Evolutionary conservation across 1,284 basidiomycete genomes (phyloP).

Genomic region (Psilocybe mexicana): DNA sequence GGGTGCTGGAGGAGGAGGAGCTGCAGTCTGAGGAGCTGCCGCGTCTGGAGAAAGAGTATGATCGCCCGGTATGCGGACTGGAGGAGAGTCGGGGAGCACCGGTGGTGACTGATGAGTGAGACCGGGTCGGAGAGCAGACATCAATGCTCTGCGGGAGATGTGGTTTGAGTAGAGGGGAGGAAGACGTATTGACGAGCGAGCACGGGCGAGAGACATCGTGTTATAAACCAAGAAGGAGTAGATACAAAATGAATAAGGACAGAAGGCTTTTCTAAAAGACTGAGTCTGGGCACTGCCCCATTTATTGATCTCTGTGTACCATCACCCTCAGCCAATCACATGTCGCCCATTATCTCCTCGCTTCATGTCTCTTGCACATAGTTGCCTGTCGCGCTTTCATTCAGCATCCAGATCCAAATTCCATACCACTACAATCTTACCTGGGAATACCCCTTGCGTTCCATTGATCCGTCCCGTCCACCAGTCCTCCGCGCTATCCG

Average conservation of each 20-base stretch:
- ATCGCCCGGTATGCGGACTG: conserved; percentile 46
- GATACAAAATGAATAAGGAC: not conserved
- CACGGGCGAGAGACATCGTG: conserved; percentile 32
- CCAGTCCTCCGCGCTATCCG: conserved; percentile 91
- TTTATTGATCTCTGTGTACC: conserved; percentile 22
- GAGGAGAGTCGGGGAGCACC: conserved; percentile 47
- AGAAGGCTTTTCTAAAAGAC: not conserved
- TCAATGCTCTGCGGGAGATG: conserved; percentile 51
- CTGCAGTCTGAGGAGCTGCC: conserved; percentile 67
- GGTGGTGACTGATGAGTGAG: conserved; percentile 28
- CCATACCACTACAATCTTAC: conserved; percentile 36
- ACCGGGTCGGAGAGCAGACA: conserved; percentile 51
- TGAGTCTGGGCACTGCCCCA: not conserved
- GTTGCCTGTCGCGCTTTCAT: conserved; percentile 38
- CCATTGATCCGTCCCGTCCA: conserved; percentile 94
- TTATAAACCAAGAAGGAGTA: conserved; percentile 6
- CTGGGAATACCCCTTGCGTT: conserved; percentile 90
- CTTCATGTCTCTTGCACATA: conserved; percentile 50
- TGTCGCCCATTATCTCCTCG: conserved; percentile 15
- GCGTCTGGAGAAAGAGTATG: conserved; percentile 56
- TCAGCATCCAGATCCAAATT: conserved; percentile 13
- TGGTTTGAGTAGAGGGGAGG: conserved; percentile 38
- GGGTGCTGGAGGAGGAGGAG: conserved; percentile 67
- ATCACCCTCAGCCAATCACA: conserved; percentile 24
- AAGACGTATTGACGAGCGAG: conserved; percentile 32